A percentile compares a stretch with the other conserved stretches of the same genome.
Evolutionary conservation across 108 stramenopile species (phyloP).

Genomic region (Nitzschia putrida): DNA sequence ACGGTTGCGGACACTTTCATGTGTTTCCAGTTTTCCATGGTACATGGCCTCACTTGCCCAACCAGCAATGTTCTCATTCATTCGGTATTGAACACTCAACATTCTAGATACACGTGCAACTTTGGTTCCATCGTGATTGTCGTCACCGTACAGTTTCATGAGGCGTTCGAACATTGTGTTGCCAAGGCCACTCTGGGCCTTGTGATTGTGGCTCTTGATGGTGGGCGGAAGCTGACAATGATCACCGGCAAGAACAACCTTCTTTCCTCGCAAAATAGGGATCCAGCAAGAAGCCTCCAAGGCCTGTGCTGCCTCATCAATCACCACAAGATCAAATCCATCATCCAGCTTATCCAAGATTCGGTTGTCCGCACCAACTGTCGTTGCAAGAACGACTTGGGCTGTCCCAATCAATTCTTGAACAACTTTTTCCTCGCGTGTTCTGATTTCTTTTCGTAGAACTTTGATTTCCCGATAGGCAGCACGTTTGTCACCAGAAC

Average conservation of each 20-base stretch:
- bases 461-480: conserved; percentile 77
- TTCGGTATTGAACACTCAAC: conserved; percentile 95
- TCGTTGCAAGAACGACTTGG: conserved; percentile 88
- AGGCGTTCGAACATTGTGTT: conserved; percentile 94
- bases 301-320: conserved; percentile 98
- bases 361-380: conserved; percentile 81
- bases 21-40: conserved; percentile 60
- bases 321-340: conserved; percentile 95
- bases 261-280: conserved; percentile 77
- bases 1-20: conserved; percentile 57
- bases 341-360: conserved; percentile 53
- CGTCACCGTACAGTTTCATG: conserved; percentile 58
- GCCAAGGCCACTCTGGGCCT: conserved; percentile 68
- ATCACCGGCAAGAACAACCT: conserved; percentile 92
- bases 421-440: conserved; percentile 89
- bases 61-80: conserved; percentile 88
- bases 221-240: conserved; percentile 98
- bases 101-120: conserved; percentile 58
- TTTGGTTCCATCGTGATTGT: not conserved
- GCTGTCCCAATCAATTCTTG: conserved; percentile 66
- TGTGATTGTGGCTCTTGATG: conserved; percentile 58
- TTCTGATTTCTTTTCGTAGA: conserved; percentile 83
- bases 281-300: conserved; percentile 96
- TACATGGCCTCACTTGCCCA: conserved; percentile 96
- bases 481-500: conserved; percentile 51